phyloP scores from a whole-genome alignment of 441 rosid genomes.

The Sinapis alba region DNA sequence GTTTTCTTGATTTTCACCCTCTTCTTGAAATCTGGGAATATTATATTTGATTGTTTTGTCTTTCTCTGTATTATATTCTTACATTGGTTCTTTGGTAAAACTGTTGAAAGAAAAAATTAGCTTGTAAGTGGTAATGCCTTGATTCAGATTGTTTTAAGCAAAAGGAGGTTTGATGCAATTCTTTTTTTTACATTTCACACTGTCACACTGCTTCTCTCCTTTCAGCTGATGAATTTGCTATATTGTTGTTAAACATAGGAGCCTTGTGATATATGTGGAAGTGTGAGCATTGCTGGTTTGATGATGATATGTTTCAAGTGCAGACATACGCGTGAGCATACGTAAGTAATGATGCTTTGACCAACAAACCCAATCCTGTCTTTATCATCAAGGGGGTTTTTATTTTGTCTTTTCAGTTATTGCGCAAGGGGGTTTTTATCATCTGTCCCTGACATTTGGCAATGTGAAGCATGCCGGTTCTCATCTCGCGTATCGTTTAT shows the following conservation, averaged over 20 bases:
- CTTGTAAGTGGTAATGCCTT: neutral
- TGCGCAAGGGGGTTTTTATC: conserved; percentile 30
- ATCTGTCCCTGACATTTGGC: conserved; percentile 40
- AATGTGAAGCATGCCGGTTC: conserved; percentile 45
- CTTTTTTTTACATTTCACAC: too few relatives aligned
- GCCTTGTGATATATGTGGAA: conserved; percentile 43
- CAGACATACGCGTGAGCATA: conserved; percentile 36
- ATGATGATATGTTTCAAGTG: conserved; percentile 34
- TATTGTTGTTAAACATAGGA: too few relatives aligned
- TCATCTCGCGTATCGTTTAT: neutral
- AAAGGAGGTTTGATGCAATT: neutral
- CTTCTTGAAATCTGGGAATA: neutral
- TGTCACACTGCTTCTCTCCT: neutral
- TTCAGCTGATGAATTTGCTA: neutral
- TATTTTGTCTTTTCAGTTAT: conserved; percentile 39
- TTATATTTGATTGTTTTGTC: too few relatives aligned
- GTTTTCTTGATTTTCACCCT: neutral
- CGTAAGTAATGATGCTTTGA: conserved; percentile 32
- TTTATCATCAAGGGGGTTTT: neutral
- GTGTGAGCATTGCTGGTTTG: conserved; percentile 13
- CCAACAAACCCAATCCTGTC: neutral
- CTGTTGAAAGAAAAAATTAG: neutral
- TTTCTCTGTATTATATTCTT: neutral
- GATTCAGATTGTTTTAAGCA: neutral
- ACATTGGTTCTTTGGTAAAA: neutral